Percentiles rank a stretch among this genome's conserved stretches.
Conservation (phyloP, 1,284 basidiomycete species). For the Pterula multifida region DNA sequence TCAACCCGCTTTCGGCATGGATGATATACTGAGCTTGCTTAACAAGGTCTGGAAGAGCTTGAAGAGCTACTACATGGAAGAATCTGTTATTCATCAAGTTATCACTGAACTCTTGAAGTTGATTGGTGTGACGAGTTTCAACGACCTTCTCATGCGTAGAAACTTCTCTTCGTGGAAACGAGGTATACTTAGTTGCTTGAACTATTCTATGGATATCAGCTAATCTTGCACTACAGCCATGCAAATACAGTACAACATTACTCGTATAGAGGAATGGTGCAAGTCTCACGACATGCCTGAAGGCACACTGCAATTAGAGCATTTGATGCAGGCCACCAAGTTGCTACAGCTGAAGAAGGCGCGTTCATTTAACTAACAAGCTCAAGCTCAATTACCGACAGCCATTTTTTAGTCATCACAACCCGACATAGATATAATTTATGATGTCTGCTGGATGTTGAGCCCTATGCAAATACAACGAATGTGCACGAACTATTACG, state of each 20-base stretch:
- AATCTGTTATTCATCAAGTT: slow-evolving; percentile 94
- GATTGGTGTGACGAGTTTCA: slow-evolving; percentile 96
- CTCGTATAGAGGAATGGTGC: slow-evolving; percentile 96
- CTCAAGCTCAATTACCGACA: slow-evolving; percentile 5
- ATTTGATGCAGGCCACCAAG: slow-evolving; percentile 99
- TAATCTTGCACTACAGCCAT: slow-evolving; percentile 53
- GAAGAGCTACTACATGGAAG: slow-evolving; percentile 99
- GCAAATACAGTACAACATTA: slow-evolving; percentile 99
- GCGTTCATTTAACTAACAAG: slow-evolving; percentile 11
- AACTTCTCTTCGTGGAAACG: slow-evolving; percentile 99
- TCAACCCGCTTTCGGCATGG: slow-evolving; percentile 93
- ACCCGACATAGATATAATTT: slow-evolving; percentile 96
- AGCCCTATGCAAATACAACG: slow-evolving; percentile 99
- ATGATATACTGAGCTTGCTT: slow-evolving; percentile 92
- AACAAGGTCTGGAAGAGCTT: slow-evolving; percentile 99
- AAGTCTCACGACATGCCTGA: slow-evolving; percentile 99
- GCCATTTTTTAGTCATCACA: slow-evolving; percentile 56
- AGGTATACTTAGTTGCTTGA: slow-evolving; percentile 39
- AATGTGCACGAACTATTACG: slow-evolving; percentile 97
- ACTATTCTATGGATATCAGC: background rate
- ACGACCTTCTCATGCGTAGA: slow-evolving; percentile 95
- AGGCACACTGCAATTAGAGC: slow-evolving; percentile 93
- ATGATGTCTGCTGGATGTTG: slow-evolving; percentile 99
- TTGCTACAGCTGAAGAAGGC: slow-evolving; percentile 97
- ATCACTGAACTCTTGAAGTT: slow-evolving; percentile 93